Conservation (phyloP, 31 red algal genomes). For the Odonthalia washingtoniensis region DNA sequence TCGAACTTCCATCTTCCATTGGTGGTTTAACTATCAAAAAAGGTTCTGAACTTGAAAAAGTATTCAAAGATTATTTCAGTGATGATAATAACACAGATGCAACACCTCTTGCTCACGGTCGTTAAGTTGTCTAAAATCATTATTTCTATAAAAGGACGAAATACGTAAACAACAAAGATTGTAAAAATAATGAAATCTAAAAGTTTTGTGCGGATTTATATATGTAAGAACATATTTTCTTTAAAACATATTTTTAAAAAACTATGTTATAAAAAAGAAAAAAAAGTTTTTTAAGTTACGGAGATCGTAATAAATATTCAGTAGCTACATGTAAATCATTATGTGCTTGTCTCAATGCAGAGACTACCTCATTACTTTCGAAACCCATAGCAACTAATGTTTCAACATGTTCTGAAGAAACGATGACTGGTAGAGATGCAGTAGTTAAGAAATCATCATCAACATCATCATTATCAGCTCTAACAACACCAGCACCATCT, state of each 20-base stretch:
- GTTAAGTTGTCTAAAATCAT: neutral
- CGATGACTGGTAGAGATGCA: neutral
- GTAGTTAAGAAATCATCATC: neutral
- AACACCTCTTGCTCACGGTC: neutral
- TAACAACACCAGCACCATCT: neutral
- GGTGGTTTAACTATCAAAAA: neutral
- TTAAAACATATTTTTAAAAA: neutral
- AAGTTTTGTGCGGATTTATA: neutral
- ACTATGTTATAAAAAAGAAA: neutral
- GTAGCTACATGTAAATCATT: slow-evolving; percentile 68
- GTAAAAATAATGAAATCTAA: neutral
- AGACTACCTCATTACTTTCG: slow-evolving; percentile 24
- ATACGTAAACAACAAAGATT: neutral
- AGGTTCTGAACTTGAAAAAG: neutral
- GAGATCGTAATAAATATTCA: slow-evolving; percentile 40
- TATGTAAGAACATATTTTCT: neutral
- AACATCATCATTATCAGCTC: neutral
- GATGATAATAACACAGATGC: neutral
- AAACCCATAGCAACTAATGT: slow-evolving; percentile 72
- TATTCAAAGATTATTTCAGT: neutral
- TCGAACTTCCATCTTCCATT: neutral
- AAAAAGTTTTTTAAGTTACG: neutral
- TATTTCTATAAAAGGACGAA: too few species aligned
- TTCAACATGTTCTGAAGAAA: slow-evolving; percentile 49
- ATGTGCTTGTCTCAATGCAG: slow-evolving; percentile 33